Evolutionary conservation across 129 eudicot genomes (phyloP), one percentile per base, ranked within the genome.

Genomic region (Centrapalus pauciflorus): DNA sequence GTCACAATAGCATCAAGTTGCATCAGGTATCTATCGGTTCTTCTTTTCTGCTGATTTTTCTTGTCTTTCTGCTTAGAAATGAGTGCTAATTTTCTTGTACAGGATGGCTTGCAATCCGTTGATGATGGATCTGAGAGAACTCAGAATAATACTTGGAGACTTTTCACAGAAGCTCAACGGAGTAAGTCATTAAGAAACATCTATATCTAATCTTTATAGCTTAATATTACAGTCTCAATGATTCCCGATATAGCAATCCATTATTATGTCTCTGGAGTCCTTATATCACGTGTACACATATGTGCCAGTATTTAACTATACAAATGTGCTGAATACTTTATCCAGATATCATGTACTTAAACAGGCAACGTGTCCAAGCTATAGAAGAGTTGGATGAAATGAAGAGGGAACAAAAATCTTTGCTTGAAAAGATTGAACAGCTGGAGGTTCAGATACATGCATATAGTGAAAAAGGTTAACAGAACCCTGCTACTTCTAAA

Each of bases 291-390:
- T 40, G 37, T 32, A 38, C 32, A 55, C 17, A 58, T 21, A 11
- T 24, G 27, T 10, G 34, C 28, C 2, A 25, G 16, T 38, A 41
- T 16, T 75, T n/a, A 56, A 55, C 46, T 24, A 11, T 46, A 46
- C 7, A 17, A 29, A 32, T 9, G 13, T 52, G 51, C n/a, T 67
- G 10, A 11, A 25, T 67, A 34, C 46, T 20, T 65, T 54, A 52
- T 80, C 52, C 79, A 86, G 95, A 86, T 73, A 86, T 86, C 27
- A 16, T 83, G 48, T 75, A 61, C 78, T 73, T 86, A 59, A 83
- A 83, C 72, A 83, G 83, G 60, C 95, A 83, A 78, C 89, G 90
- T 14, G 51, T 83, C 20, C 64, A 77, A 83, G 95, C 87, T 49
- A 35, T 87, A 50, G 77, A 78, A 57, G 85, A 83, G 87, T 84